Evolutionary conservation across 345 rosid genomes (phyloP).

Genomic region (Gossypium stocksii): DNA sequence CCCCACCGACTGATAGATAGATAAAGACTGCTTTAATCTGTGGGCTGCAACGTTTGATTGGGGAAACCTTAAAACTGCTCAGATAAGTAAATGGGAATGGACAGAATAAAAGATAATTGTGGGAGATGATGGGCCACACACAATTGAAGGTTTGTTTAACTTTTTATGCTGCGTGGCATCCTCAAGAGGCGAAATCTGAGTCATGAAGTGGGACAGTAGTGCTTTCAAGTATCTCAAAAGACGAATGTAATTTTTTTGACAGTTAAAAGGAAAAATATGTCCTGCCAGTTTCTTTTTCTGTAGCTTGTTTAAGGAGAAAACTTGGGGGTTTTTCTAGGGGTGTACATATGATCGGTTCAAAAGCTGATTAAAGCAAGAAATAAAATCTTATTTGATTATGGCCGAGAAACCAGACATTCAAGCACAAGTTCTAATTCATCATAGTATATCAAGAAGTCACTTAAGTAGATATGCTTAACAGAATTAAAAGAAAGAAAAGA

Average conservation of each 20-base stretch:
- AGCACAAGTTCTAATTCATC: background rate
- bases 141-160: background rate
- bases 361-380: too few relatives aligned
- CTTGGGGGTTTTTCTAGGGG: too few relatives aligned
- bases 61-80: background rate
- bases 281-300: background rate
- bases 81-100: slow-evolving; percentile 14
- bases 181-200: background rate
- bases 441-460: background rate
- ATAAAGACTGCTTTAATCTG: slow-evolving; percentile 19
- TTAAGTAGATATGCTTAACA: slow-evolving; percentile 11
- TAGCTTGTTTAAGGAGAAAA: too few relatives aligned
- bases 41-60: slow-evolving; percentile 19
- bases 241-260: background rate
- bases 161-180: slow-evolving; percentile 15
- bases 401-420: background rate
- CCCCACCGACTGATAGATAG: slow-evolving; percentile 16
- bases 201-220: background rate
- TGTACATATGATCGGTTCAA: too few relatives aligned
- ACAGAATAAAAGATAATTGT: slow-evolving; percentile 15
- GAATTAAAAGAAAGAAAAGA: slow-evolving; percentile 3
- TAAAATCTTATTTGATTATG: too few relatives aligned
- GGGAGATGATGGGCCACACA: slow-evolving; percentile 14
- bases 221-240: slow-evolving; percentile 9
- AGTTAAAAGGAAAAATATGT: background rate